phyloP scores from a whole-genome alignment of 2,329 filamentous ascomycete species.

The Apiospora rasikravindrae region DNA sequence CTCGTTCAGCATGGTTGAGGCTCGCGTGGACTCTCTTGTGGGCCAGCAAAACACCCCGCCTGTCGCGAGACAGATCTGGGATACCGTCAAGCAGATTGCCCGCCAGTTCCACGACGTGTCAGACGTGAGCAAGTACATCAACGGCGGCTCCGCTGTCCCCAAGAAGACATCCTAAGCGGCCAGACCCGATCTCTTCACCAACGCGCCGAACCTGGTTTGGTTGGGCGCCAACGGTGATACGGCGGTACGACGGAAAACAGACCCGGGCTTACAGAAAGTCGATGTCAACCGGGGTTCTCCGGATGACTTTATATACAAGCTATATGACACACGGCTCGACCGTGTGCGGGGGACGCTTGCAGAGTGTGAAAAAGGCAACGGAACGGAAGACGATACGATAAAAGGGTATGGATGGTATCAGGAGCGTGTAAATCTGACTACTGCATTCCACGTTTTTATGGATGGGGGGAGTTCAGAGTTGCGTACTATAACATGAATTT shows the following conservation, averaged over 20 bases:
- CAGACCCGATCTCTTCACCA: not conserved
- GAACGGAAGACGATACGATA: not conserved
- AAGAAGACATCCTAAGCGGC: constrained; percentile 68
- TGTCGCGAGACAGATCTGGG: constrained; percentile 79
- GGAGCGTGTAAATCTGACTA: constrained; percentile 9
- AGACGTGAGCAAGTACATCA: constrained; percentile 76
- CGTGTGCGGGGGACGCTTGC: not conserved
- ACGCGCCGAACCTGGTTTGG: not conserved
- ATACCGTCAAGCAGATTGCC: constrained; percentile 72
- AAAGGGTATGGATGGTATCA: constrained; percentile 14
- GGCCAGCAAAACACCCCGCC: constrained; percentile 89
- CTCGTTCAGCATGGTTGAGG: constrained; percentile 73
- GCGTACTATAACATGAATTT: constrained; percentile 11
- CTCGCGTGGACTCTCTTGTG: constrained; percentile 79
- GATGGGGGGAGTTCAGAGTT: not conserved
- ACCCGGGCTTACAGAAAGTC: not conserved
- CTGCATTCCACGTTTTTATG: not conserved
- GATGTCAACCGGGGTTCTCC: not conserved
- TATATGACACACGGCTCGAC: not conserved
- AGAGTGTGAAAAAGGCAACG: not conserved
- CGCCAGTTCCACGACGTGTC: constrained; percentile 80
- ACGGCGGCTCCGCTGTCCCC: constrained; percentile 60
- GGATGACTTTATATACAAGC: not conserved
- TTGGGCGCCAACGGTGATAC: not conserved
- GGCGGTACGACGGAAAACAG: constrained; percentile 7